Evolutionary conservation across 768 basidiomycete genomes (phyloP).

Genomic region (Lentinula sp.): DNA sequence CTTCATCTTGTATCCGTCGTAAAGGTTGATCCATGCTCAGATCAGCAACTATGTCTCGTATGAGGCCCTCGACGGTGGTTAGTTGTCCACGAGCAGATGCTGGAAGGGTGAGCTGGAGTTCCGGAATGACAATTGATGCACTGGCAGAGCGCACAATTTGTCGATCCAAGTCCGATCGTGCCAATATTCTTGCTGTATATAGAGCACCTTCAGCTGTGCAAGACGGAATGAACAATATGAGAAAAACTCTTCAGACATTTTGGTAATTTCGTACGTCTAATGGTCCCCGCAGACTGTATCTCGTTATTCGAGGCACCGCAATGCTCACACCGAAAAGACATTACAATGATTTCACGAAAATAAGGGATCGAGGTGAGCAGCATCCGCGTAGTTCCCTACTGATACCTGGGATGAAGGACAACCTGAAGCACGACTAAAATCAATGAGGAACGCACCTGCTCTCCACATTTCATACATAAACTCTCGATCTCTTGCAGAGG

Average conservation of each 20-base stretch:
- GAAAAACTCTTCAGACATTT: background rate
- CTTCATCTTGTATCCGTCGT: conserved; percentile 72
- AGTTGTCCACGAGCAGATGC: conserved; percentile 79
- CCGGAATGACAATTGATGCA: conserved; percentile 79
- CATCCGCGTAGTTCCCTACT: conserved; percentile 81
- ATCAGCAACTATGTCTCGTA: conserved; percentile 78
- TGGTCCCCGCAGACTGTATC: conserved; percentile 83
- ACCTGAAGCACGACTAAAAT: background rate
- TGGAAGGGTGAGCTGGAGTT: conserved; percentile 88
- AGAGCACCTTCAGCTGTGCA: conserved; percentile 69
- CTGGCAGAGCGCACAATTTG: conserved; percentile 88
- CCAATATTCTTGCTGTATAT: conserved; percentile 76
- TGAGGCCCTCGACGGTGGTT: conserved; percentile 93
- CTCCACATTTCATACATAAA: conserved; percentile 88
- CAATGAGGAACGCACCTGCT: conserved; percentile 57
- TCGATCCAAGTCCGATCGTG: conserved; percentile 77
- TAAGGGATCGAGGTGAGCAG: conserved; percentile 92
- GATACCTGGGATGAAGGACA: conserved; percentile 3
- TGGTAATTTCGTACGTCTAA: conserved; percentile 56
- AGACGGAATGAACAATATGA: background rate
- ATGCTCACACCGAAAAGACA: conserved; percentile 94
- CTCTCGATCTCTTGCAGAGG: conserved; percentile 83
- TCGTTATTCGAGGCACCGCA: conserved; percentile 91
- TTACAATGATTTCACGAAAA: conserved; percentile 91
- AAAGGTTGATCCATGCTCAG: conserved; percentile 78